A percentile compares a stretch with the other conserved stretches of the same genome.
phyloP scores from a whole-genome alignment of 1,139 yeast genomes.

The Blastobotrys capitulatus region DNA sequence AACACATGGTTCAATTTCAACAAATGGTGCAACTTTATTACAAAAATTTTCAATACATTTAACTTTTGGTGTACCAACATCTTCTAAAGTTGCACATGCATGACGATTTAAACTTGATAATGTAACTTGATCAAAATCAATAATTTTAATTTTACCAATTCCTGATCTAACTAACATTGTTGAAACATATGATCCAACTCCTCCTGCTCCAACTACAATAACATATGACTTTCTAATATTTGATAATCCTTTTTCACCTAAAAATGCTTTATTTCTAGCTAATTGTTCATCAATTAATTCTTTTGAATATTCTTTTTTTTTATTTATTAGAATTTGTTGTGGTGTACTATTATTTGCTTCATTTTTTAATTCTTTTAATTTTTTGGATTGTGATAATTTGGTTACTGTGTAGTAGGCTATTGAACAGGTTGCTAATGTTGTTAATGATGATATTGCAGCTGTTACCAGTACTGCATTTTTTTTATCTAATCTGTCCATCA shows the following conservation, averaged over 20 bases:
- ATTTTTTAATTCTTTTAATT: constrained; percentile 2
- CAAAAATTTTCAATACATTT: constrained; percentile 65
- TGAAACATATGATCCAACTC: constrained; percentile 96
- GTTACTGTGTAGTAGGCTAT: not conserved
- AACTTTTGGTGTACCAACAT: constrained; percentile 90
- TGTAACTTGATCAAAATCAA: constrained; percentile 95
- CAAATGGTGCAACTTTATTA: constrained; percentile 82
- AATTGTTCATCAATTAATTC: constrained; percentile 82
- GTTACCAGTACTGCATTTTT: constrained; percentile 1
- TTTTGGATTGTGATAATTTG: not conserved
- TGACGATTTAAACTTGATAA: constrained; percentile 88
- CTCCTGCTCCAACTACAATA: constrained; percentile 96
- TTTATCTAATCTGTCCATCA: not conserved
- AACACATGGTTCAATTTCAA: constrained; percentile 67
- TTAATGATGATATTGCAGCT: constrained; percentile 11
- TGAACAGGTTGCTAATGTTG: constrained; percentile 5
- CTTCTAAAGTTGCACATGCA: constrained; percentile 81
- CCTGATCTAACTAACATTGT: constrained; percentile 93
- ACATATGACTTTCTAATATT: constrained; percentile 68
- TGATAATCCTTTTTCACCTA: constrained; percentile 79
- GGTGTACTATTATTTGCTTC: not conserved
- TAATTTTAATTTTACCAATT: constrained; percentile 65
- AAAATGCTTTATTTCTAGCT: constrained; percentile 87
- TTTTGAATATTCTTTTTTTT: constrained; percentile 34
- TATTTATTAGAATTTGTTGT: not conserved